Percentiles rank a stretch among this genome's conserved stretches.
phyloP scores from a whole-genome alignment of 257 asterid genomes.

The Solanum piurae region DNA sequence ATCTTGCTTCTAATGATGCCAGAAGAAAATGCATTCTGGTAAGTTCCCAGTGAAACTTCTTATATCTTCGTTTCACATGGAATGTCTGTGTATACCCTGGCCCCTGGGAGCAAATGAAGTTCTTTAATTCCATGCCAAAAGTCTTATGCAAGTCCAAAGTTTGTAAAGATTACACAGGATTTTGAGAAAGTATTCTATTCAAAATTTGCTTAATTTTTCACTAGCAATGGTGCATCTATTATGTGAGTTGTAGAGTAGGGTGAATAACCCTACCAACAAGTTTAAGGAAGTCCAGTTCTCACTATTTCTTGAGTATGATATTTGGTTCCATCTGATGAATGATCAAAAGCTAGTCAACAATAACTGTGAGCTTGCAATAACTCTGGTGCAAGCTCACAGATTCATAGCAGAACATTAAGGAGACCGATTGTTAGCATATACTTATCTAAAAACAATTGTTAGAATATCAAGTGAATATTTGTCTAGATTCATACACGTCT shows the following conservation, averaged over 20 bases:
- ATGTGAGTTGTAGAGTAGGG: background rate
- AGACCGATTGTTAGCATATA: background rate
- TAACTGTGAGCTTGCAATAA: background rate
- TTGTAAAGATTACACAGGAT: background rate
- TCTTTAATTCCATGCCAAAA: background rate
- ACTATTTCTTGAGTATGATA: background rate
- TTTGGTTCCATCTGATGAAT: background rate
- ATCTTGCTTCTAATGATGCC: constrained; percentile 92
- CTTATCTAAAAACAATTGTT: background rate
- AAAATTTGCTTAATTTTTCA: background rate
- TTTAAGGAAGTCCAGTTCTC: background rate
- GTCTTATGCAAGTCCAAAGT: background rate
- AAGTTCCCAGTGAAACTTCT: constrained; percentile 23
- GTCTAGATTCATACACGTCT: background rate
- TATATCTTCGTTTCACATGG: background rate
- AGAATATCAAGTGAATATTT: background rate
- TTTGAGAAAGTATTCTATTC: background rate
- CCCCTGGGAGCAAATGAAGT: background rate
- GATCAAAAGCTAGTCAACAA: background rate
- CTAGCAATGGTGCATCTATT: background rate
- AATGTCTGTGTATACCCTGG: background rate
- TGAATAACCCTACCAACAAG: background rate
- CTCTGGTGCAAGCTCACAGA: background rate
- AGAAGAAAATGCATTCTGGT: constrained; percentile 97
- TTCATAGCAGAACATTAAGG: background rate